Base-by-base conservation (phyloP, 345 rosid genomes). In the Streptanthus diversifolius region DNA sequence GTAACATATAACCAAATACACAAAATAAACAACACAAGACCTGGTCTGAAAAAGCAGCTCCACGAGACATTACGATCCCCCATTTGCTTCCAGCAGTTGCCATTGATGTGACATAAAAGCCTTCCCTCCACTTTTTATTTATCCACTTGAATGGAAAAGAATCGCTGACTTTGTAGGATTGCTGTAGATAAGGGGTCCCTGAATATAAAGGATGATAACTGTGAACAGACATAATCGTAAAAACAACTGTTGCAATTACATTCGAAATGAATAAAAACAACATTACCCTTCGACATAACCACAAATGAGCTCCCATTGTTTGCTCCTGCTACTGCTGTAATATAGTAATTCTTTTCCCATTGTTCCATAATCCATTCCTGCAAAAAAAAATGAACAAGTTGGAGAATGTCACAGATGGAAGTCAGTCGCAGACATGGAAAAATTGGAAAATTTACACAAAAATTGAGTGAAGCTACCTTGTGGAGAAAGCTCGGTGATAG, bases 331-430 rank as follows among this genome's bases (percentile, higher is more conserved):
- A 93, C 88, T 72, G 99, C 90, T 78, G 90, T 91, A 73, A 93
- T 89, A 80, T 93, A 93, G 80, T 83, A 91, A 76, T 87, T 93
- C 76, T 87, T 93, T 75, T 93, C 97, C 99, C 97, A 93, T 51
- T 93, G 96, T 74, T 93, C 97, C 95, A 93, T 85, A 66, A 93
- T 91, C 97, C 99, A 93, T 75, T 93, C 97, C 97, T 91, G 71
- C 15, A 63, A 24, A 7, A 33, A 29, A 67, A 39, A 39, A 61
- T 11, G 29, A 15, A 61, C 22, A 71, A 58, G 69, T 45, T 76
- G 17, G 19, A 69, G 47, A 30, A 67, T 30, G 19, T 48, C 63
- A 40, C 13, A 69, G 18, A 53, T 33, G 41, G 22, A 55, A 45
- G 52, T 68, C 44, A 6, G 22, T 27, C 44, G 43, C 67, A 57